Base-by-base conservation (phyloP, 495 filamentous ascomycete species). In the Penicillium salamii region DNA sequence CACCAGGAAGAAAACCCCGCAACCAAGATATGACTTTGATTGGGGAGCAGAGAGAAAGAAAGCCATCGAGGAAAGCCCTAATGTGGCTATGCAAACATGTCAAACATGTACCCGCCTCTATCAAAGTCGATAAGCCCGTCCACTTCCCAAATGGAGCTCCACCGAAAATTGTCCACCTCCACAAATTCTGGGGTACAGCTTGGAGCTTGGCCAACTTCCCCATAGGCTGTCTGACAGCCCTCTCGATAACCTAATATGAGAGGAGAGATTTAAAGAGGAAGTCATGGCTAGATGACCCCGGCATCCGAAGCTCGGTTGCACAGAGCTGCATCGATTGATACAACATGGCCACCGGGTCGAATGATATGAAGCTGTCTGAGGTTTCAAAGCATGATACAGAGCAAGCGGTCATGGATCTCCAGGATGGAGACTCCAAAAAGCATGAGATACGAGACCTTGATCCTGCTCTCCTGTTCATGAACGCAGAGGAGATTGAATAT, bases 381-480 rank as follows among this genome's bases (percentile, higher is more conserved):
- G 19, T 46, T 37, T 46, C 44, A 23, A 46, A 46, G 44, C 3
- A 7, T 37, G 44, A 46, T 26, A 28, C 44, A 11, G 44, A 46
- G 44, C 44, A 46, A 38, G 19, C 33, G 32, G 20, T 46, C n/a
- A 46, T 37, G 32, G 44, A 46, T 12, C 12, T 46, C 5, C 44
- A 46, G 13, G 33, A 46, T 37, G 44, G 44, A 28, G 32, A 46
- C 33, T n/a, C 37, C 13, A 46, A 46, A n/a, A 31, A 46, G 19
- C 44, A 49, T 1, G 28, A 42, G 2, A 18, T 40, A 12, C 43
- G 39, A 7, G 51, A 43, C 28, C 19, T 49, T 21, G 51, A 54
- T 44, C 44, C 46, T 39, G 51, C 51, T 35, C 36, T 47, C 37
- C 46, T 49, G 14, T 54, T 54, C 23, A 48, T 46, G 44, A 37